A percentile compares a stretch with the other conserved stretches of the same genome.
phyloP scores from a whole-genome alignment of 2,329 filamentous ascomycete genomes.

The Trichoderma citrinoviride region DNA sequence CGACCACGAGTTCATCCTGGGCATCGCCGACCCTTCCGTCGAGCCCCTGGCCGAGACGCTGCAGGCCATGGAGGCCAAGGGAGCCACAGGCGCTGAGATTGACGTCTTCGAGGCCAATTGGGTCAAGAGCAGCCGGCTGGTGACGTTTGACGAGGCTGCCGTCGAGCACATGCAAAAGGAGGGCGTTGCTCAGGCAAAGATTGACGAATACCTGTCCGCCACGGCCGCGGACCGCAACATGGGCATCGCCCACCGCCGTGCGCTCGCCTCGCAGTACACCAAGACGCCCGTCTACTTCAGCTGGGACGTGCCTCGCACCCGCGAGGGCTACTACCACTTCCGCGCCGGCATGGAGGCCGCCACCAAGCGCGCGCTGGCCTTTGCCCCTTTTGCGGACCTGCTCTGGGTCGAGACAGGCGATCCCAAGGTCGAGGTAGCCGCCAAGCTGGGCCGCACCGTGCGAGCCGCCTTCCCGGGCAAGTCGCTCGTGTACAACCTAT shows the following conservation, averaged over 20 bases:
- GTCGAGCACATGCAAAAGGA: conserved; percentile 68
- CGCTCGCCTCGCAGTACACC: conserved; percentile 65
- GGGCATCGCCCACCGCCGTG: conserved; percentile 73
- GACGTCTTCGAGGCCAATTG: conserved; percentile 82
- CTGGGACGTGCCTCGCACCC: conserved; percentile 88
- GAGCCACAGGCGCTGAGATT: conserved; percentile 75
- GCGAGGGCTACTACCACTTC: conserved; percentile 94
- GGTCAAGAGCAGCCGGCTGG: conserved; percentile 80
- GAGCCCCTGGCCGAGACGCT: conserved; percentile 84
- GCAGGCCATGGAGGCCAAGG: conserved; percentile 81
- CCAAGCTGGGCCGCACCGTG: conserved; percentile 73
- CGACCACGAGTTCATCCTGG: conserved; percentile 96
- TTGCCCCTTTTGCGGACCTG: conserved; percentile 88
- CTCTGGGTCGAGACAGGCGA: conserved; percentile 97
- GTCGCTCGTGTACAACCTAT: conserved; percentile 93
- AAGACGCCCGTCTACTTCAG: conserved; percentile 73
- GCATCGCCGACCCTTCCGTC: conserved; percentile 69
- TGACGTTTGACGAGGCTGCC: conserved; percentile 91
- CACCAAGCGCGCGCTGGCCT: conserved; percentile 89
- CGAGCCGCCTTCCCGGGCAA: conserved; percentile 69
- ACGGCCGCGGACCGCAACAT: conserved; percentile 66
- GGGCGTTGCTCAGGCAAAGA: conserved; percentile 60
- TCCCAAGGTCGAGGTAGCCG: conserved; percentile 75
- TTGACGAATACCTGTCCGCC: conserved; percentile 64
- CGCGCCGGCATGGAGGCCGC: conserved; percentile 78